Percentiles rank a stretch among this genome's conserved stretches.
These are phyloP conservation scores for Cornus suecica DNA, from an alignment of 148 eudicot genomes.

Conservation along the genomic window DNA sequence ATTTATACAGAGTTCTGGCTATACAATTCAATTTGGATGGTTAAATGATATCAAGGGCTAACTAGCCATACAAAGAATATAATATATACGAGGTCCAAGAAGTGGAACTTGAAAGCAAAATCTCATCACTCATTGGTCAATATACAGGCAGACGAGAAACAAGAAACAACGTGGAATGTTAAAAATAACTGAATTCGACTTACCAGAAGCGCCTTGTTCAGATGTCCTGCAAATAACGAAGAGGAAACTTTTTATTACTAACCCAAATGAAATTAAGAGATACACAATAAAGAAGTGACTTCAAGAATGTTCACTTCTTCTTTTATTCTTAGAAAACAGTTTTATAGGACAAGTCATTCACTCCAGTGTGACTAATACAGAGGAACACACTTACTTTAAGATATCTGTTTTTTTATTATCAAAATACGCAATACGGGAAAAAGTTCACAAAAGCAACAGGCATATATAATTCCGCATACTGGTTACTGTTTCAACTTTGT, in stretches of 20 bases:
- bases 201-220: slow-evolving; percentile 87
- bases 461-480: neutral
- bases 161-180: slow-evolving; percentile 5
- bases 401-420: too few relatives aligned
- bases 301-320: neutral
- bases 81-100: slow-evolving; percentile 1
- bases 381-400: too few relatives aligned
- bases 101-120: neutral
- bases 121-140: neutral
- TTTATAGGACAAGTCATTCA: too few relatives aligned
- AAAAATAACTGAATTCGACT: slow-evolving; percentile 14
- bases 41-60: slow-evolving; percentile 9
- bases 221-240: slow-evolving; percentile 64
- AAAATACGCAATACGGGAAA: neutral
- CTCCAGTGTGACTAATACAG: too few relatives aligned
- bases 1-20: neutral
- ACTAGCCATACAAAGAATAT: neutral
- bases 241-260: slow-evolving; percentile 15
- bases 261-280: neutral
- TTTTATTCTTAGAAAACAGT: neutral
- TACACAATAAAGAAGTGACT: neutral
- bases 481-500: neutral
- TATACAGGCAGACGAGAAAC: slow-evolving; percentile 1
- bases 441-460: slow-evolving; percentile 5
- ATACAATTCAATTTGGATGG: neutral